Base-by-base conservation (phyloP, 176 grass and related monocot genomes). In the Phyllostachys edulis region DNA sequence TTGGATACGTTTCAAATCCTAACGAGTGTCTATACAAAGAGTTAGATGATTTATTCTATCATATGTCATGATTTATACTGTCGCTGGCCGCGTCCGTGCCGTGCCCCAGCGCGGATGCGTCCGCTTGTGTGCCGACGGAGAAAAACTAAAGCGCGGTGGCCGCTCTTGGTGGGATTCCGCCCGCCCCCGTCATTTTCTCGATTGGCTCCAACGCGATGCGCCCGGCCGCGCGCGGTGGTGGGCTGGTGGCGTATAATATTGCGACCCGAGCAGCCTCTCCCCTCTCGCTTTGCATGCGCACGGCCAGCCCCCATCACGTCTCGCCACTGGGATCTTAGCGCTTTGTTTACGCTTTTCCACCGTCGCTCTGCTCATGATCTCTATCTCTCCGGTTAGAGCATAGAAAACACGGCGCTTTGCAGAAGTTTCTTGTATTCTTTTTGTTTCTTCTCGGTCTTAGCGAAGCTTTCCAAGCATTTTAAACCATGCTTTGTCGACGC, bases 341-440 rank as follows among this genome's bases (percentile, higher is more conserved):
- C 60, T 41, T 63, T 50, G 40, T 64, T 63, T 23, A 76, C 9
- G 37, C 69, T 66, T 73, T 69, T 40, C 10, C 37, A 18, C 55
- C 8, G 9, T 29, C 34, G 44, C 57, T 20, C n/a, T 64, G 86
- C 64, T 0, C 79, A 44, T 32, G 1, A 13, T 36, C 74, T 88
- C 49, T 10, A 0, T 39, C 54, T 24, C 55, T 13, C 69, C 7
- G 6, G 32, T 32, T 41, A 3, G 13, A 23, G 47, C 17, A 2
- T 86, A 77, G 68, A 87, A 87, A 79, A 90, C 51, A 14, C 51
- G 32, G 61, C 50, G 84, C 84, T 87, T 79, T 90, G 89, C 85
- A 84, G 69, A 87, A 91, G 85, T 91, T 91, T 76, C 89, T 12
- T 26, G 85, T 47, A 87, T 84, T 91, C 89, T 87, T 91, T 91